These are phyloP conservation scores for Kitagawia praeruptora DNA, from an alignment of 129 eudicot genomes.

Conservation along the genomic window DNA sequence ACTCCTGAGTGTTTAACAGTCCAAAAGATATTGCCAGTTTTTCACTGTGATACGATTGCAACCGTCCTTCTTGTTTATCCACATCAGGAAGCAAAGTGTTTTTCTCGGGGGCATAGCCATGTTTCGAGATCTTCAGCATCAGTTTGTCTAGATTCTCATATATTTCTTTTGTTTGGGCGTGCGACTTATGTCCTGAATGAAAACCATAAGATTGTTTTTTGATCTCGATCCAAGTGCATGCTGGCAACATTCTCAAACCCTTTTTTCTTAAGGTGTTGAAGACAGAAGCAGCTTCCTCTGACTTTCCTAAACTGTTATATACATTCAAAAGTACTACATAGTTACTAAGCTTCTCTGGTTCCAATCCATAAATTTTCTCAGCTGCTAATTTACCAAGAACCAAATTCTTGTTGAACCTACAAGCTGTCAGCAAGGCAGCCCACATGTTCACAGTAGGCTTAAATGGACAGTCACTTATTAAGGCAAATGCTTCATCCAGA, in stretches of 20 bases:
- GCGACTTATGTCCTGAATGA: conserved; percentile 46
- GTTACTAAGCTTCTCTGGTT: conserved; percentile 72
- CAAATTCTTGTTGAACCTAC: conserved; percentile 66
- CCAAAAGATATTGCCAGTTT: conserved; percentile 75
- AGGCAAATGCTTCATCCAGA: conserved; percentile 74
- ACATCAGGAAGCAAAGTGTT: conserved; percentile 77
- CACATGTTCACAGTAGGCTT: conserved; percentile 82
- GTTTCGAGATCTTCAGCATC: conserved; percentile 38
- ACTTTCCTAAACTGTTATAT: conserved; percentile 47
- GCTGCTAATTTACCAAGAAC: conserved; percentile 77
- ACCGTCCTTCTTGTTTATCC: conserved; percentile 51
- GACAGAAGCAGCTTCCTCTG: conserved; percentile 66
- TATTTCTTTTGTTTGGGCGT: conserved; percentile 33
- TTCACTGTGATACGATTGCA: conserved; percentile 62
- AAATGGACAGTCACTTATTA: conserved; percentile 63
- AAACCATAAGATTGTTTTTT: conserved; percentile 57
- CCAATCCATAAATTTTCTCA: conserved; percentile 71
- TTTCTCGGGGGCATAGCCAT: conserved; percentile 51
- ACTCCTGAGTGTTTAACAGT: conserved; percentile 37
- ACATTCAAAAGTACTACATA: conserved; percentile 69
- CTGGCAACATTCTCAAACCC: conserved; percentile 63
- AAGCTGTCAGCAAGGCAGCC: conserved; percentile 92
- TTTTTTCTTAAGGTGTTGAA: conserved; percentile 44
- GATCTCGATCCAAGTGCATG: conserved; percentile 79
- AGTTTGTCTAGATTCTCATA: conserved; percentile 41